Evolutionary conservation across 306 rosid genomes (phyloP).

Genomic region (Mimosa pudica): DNA sequence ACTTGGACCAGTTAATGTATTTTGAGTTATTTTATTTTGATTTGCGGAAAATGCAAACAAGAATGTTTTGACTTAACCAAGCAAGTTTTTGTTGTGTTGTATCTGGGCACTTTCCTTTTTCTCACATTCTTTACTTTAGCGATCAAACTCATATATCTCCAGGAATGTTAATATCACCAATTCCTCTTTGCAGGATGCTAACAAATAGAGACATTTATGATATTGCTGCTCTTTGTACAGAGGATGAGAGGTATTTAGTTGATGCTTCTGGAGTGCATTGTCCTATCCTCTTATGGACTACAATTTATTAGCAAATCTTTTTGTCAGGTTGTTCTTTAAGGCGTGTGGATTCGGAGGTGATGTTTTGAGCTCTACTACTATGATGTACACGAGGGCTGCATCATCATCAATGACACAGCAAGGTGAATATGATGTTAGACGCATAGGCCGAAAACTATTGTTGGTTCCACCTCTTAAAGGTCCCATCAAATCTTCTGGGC

Average conservation of each 20-base stretch:
- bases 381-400: conserved; percentile 60
- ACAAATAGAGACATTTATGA: conserved; percentile 47
- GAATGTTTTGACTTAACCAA: background rate
- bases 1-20: conserved; percentile 1
- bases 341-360: conserved; percentile 88
- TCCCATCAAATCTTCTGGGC: conserved; percentile 30
- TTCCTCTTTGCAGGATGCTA: conserved; percentile 59
- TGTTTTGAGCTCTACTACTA: conserved; percentile 68
- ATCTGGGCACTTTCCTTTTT: background rate
- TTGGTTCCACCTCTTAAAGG: conserved; percentile 53
- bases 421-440: conserved; percentile 43
- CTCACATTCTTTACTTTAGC: background rate
- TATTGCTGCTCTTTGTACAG: conserved; percentile 62
- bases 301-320: conserved; percentile 1
- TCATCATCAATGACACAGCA: conserved; percentile 38
- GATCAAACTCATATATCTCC: conserved; percentile 6
- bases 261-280: conserved; percentile 20
- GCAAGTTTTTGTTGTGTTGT: background rate
- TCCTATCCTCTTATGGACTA: conserved; percentile 15
- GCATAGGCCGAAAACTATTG: conserved; percentile 56
- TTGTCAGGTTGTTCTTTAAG: conserved; percentile 66
- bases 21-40: conserved; percentile 15
- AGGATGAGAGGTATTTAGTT: conserved; percentile 62
- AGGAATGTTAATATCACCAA: background rate
- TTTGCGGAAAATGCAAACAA: background rate